Evolutionary conservation across 2,329 filamentous ascomycete genomes (phyloP).

Genomic region (Diaporthe eres): DNA sequence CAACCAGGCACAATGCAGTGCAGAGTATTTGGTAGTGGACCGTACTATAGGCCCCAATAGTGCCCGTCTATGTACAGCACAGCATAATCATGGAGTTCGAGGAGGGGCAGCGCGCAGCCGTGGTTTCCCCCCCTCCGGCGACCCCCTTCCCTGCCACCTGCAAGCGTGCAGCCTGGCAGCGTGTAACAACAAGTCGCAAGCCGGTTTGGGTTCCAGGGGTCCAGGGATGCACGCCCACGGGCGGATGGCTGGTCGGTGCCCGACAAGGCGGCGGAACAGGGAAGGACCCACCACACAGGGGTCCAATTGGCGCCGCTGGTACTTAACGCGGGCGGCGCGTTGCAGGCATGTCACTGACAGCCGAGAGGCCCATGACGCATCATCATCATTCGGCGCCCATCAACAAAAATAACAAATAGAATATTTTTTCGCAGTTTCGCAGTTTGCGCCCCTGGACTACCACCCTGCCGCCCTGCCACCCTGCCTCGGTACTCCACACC

Average conservation of each 20-base stretch:
- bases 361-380: constrained; percentile 23
- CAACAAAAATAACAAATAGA: background rate
- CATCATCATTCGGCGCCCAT: background rate
- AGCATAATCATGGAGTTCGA: constrained; percentile 12
- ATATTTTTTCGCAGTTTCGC: background rate
- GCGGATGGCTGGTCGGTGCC: constrained; percentile 28
- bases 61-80: background rate
- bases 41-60: background rate
- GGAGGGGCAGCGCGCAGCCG: background rate
- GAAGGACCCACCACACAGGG: constrained; percentile 20
- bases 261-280: constrained; percentile 26
- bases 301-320: background rate
- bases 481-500: background rate
- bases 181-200: constrained; percentile 15
- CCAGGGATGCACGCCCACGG: constrained; percentile 9
- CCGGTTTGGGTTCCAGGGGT: constrained; percentile 27
- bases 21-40: background rate
- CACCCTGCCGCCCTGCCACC: background rate
- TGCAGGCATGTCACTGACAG: constrained; percentile 29
- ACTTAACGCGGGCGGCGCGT: constrained; percentile 30
- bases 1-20: constrained; percentile 21
- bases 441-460: background rate
- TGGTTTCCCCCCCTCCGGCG: background rate
- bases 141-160: background rate
- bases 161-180: background rate